A percentile compares a stretch with the other conserved stretches of the same genome.
Evolutionary conservation across 768 basidiomycete genomes (phyloP).

Genomic region (Pholiota microspora): DNA sequence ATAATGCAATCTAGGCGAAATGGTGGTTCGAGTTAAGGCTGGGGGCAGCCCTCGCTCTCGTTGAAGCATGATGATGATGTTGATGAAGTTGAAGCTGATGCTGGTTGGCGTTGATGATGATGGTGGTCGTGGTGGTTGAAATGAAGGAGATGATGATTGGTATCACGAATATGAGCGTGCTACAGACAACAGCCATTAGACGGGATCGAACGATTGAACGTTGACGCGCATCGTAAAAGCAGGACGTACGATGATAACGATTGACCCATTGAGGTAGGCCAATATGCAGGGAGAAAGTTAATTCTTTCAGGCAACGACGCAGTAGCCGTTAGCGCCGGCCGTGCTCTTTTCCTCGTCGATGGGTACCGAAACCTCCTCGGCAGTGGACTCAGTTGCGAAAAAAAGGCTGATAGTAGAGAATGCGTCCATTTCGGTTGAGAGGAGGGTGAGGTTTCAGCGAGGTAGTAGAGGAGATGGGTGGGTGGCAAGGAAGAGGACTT

Average conservation of each 20-base stretch:
- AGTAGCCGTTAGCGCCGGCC: slow-evolving; percentile 16
- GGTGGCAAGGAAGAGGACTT: neutral
- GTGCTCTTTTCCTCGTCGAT: slow-evolving; percentile 16
- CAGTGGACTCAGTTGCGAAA: slow-evolving; percentile 15
- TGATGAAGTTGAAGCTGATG: too few species aligned
- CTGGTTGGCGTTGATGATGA: too few species aligned
- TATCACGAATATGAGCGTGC: too few species aligned
- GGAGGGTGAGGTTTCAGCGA: neutral
- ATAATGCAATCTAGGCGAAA: too few species aligned
- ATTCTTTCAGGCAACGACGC: slow-evolving; percentile 24
- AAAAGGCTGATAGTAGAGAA: slow-evolving; percentile 24
- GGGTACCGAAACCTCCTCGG: slow-evolving; percentile 16
- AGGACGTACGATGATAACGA: slow-evolving; percentile 19
- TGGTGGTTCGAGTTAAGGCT: too few species aligned
- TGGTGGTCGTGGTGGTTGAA: too few species aligned
- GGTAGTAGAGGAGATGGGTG: slow-evolving; percentile 5
- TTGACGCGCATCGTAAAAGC: too few species aligned
- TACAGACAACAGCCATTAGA: too few species aligned
- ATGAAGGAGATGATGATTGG: too few species aligned
- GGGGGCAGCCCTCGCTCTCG: too few species aligned
- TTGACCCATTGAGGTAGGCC: slow-evolving; percentile 11
- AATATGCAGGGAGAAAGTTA: slow-evolving; percentile 11
- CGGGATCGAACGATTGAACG: too few species aligned
- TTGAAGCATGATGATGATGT: too few species aligned
- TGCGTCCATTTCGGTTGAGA: slow-evolving; percentile 20